A percentile compares a stretch with the other conserved stretches of the same genome.
These are phyloP conservation scores for Dictyostelium citrinum DNA, from an alignment of 78 protist species.

Conservation along the genomic window DNA sequence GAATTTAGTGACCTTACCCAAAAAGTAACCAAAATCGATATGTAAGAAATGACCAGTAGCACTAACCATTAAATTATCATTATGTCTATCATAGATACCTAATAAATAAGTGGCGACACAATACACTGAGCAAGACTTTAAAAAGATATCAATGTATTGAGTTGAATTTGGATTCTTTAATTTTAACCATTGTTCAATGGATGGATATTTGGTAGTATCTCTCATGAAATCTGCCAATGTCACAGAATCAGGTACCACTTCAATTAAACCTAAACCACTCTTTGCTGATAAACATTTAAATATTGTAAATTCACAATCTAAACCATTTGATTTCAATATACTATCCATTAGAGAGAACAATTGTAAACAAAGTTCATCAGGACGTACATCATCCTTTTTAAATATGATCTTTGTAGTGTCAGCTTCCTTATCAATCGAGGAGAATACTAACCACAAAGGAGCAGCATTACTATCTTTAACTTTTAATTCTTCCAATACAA, in stretches of 20 bases:
- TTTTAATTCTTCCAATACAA: constrained; percentile 51
- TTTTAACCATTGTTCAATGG: constrained; percentile 84
- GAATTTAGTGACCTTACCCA: constrained; percentile 63
- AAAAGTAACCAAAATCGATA: constrained; percentile 27
- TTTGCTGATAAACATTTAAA: constrained; percentile 87
- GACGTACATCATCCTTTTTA: constrained; percentile 96
- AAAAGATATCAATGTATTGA: constrained; percentile 68
- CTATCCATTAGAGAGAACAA: constrained; percentile 90
- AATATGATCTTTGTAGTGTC: constrained; percentile 82
- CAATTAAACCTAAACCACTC: constrained; percentile 91
- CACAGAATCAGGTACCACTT: constrained; percentile 90
- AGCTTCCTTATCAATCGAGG: constrained; percentile 66
- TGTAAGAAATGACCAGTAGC: constrained; percentile 85
- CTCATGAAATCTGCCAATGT: constrained; percentile 88
- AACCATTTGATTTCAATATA: constrained; percentile 80
- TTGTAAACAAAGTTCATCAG: constrained; percentile 96
- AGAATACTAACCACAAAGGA: constrained; percentile 95
- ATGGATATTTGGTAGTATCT: constrained; percentile 6
- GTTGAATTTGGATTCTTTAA: constrained; percentile 20
- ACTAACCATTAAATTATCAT: constrained; percentile 95
- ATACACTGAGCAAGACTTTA: constrained; percentile 90
- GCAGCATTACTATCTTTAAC: constrained; percentile 75
- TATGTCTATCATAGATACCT: constrained; percentile 98
- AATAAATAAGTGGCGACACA: constrained; percentile 97
- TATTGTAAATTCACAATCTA: constrained; percentile 86